Percentiles rank a stretch among this genome's conserved stretches.
Conservation (phyloP, 495 filamentous ascomycete species). For the Xanthoparmelia taractica region DNA sequence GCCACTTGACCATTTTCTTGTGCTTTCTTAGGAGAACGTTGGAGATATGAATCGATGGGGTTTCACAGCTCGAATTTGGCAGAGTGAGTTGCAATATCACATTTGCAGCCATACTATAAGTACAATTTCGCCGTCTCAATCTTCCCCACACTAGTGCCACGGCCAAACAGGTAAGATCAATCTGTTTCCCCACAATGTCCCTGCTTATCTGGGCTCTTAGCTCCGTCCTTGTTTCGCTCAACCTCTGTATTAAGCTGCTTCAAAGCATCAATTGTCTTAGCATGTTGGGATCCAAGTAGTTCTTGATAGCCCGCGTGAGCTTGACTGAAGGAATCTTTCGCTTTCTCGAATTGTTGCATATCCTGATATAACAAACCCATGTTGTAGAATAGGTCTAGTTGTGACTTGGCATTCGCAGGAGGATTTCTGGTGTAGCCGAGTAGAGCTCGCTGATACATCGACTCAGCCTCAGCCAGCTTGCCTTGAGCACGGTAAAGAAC, state of each 20-base stretch:
- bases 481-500: slow-evolving; percentile 23
- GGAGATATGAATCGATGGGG: too few species aligned
- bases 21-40: too few species aligned
- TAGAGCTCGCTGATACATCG: slow-evolving; percentile 32
- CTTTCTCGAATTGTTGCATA: background rate
- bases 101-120: too few species aligned
- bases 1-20: too few species aligned
- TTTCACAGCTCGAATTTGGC: too few species aligned
- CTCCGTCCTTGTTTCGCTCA: background rate
- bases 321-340: background rate
- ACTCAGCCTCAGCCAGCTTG: slow-evolving; percentile 29
- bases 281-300: background rate
- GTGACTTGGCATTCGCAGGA: background rate
- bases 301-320: background rate
- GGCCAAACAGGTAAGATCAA: background rate
- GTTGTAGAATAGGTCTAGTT: background rate
- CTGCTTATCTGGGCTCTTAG: background rate
- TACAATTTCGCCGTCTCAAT: too few species aligned
- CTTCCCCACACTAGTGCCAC: too few species aligned
- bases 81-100: too few species aligned
- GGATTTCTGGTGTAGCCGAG: slow-evolving; percentile 21
- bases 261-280: background rate
- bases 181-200: background rate
- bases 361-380: background rate
- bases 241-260: background rate